These are phyloP conservation scores for Trapa bicornis DNA, from an alignment of 345 rosid species.

Conservation along the genomic window DNA sequence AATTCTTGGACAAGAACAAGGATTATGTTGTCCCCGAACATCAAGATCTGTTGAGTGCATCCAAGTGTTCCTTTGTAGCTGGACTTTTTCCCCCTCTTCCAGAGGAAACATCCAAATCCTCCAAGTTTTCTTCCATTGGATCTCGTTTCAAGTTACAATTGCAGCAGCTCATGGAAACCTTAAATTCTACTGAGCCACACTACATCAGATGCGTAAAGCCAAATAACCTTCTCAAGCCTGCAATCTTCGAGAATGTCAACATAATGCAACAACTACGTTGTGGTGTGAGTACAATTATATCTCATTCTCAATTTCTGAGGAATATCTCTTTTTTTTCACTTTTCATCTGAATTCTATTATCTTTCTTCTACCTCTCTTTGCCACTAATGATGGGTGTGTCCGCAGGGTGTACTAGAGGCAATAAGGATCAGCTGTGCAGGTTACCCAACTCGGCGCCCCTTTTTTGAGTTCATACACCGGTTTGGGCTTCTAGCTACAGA, in stretches of 20 bases:
- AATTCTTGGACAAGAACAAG: conserved; percentile 95
- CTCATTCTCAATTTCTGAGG: neutral
- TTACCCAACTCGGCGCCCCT: conserved; percentile 86
- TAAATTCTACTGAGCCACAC: conserved; percentile 93
- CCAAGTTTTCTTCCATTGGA: conserved; percentile 91
- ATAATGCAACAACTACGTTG: conserved; percentile 95
- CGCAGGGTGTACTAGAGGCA: conserved; percentile 79
- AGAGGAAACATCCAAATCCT: conserved; percentile 78
- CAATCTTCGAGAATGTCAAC: conserved; percentile 84
- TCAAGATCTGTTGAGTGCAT: conserved; percentile 72
- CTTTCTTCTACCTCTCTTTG: neutral
- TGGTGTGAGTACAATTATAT: conserved; percentile 53
- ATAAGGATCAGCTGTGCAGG: conserved; percentile 98
- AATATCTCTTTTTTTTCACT: neutral
- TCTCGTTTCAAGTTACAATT: conserved; percentile 96
- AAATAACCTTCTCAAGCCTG: conserved; percentile 83
- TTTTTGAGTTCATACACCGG: conserved; percentile 80
- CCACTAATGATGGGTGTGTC: conserved; percentile 8
- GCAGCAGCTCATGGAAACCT: conserved; percentile 74
- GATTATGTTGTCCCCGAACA: conserved; percentile 92
- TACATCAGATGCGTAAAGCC: conserved; percentile 97
- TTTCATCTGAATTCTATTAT: too few relatives aligned
- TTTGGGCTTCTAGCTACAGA: conserved; percentile 74
- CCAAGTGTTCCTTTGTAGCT: conserved; percentile 72
- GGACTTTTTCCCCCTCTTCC: conserved; percentile 88